A percentile compares a stretch with the other conserved stretches of the same genome.
Evolutionary conservation across 225 moss, liverwort and hornwort species (phyloP).

Genomic region (Pleurozium schreberi): DNA sequence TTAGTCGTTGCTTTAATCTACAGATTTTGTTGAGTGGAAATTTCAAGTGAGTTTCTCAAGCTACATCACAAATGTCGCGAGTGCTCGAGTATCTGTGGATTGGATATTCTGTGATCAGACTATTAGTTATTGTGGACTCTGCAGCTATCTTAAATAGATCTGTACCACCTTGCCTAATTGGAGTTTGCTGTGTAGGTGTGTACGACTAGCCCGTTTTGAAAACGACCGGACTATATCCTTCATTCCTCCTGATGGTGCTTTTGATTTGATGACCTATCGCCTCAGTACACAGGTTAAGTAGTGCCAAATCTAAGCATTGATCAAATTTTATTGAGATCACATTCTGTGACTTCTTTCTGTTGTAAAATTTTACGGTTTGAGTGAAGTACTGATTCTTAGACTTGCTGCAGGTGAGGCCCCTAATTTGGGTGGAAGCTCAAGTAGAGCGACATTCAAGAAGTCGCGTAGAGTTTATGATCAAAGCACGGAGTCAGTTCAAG

Average conservation of each 20-base stretch:
- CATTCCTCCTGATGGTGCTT: conserved; percentile 96
- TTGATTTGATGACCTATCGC: conserved; percentile 99
- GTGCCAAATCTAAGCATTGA: neutral
- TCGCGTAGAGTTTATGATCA: conserved; percentile 97
- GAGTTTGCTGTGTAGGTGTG: conserved; percentile 50
- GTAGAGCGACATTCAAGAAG: conserved; percentile 98
- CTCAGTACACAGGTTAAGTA: conserved; percentile 84
- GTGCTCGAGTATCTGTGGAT: neutral
- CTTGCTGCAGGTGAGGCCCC: conserved; percentile 65
- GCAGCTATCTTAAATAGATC: neutral
- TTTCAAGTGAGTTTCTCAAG: neutral
- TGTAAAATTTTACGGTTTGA: neutral
- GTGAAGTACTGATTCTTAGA: neutral
- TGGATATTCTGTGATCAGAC: neutral
- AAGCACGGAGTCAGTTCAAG: conserved; percentile 98
- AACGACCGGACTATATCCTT: conserved; percentile 98
- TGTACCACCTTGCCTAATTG: neutral
- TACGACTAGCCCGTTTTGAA: conserved; percentile 86
- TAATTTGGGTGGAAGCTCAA: conserved; percentile 99
- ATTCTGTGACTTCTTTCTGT: neutral
- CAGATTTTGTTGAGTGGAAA: neutral
- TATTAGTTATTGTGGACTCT: neutral
- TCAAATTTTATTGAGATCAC: neutral
- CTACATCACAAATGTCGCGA: neutral
- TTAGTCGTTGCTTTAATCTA: neutral